A percentile compares a stretch with the other conserved stretches of the same genome.
phyloP scores from a whole-genome alignment of 2,329 filamentous ascomycete species.

The Pochonia chlamydosporia region DNA sequence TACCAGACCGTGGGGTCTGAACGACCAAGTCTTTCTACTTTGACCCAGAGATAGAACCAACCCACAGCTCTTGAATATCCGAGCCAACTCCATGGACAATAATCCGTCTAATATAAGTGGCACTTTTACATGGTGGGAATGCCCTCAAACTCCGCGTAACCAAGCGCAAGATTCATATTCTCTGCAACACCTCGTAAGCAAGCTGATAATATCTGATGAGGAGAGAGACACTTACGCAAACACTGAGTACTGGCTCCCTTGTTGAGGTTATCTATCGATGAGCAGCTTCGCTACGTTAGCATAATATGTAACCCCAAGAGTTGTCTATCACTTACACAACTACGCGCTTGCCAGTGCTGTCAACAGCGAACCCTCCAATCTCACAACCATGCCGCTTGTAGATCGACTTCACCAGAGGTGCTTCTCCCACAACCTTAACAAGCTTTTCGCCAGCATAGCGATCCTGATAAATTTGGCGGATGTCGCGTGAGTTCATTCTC shows the following conservation, averaged over 20 bases:
- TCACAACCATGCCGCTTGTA: constrained; percentile 81
- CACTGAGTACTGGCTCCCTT: constrained; percentile 94
- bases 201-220: constrained; percentile 6
- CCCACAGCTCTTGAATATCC: no score
- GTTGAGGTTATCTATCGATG: constrained; percentile 87
- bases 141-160: constrained; percentile 82
- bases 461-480: constrained; percentile 92
- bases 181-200: no score
- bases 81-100: no score
- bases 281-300: constrained; percentile 33
- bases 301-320: constrained; percentile 58
- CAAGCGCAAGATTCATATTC: constrained; percentile 91
- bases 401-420: constrained; percentile 80
- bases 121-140: constrained; percentile 61
- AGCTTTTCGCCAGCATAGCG: constrained; percentile 94
- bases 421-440: constrained; percentile 85
- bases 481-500: constrained; percentile 83
- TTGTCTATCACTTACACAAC: constrained; percentile 50
- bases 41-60: no score
- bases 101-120: no score
- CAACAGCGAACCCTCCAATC: constrained; percentile 89
- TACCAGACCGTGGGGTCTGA: no score
- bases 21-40: no score
- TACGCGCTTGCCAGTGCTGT: constrained; percentile 81
- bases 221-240: constrained; percentile 60